Evolutionary conservation across 179 eudicot genomes (phyloP).

Genomic region (Sideroxylon spinosum): DNA sequence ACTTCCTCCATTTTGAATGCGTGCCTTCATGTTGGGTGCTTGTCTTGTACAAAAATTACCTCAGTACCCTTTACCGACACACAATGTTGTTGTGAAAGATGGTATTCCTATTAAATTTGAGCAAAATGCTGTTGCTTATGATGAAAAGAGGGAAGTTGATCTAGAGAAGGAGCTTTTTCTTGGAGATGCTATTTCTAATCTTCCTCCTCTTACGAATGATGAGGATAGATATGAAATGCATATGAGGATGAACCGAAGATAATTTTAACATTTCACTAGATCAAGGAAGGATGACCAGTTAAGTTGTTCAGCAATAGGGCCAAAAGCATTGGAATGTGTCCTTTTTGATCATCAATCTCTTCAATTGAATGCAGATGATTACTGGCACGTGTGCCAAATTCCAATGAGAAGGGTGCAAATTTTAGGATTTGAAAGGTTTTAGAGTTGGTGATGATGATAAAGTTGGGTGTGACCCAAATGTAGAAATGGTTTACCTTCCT

Average conservation of each 20-base stretch:
- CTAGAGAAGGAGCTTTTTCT: conserved; percentile 51
- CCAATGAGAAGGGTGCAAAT: conserved; percentile 75
- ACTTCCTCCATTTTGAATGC: conserved; percentile 77
- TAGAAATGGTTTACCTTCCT: conserved; percentile 39
- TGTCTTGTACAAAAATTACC: conserved; percentile 63
- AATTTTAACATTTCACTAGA: conserved; percentile 63
- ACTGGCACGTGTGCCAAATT: conserved; percentile 51
- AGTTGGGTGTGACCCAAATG: conserved; percentile 60
- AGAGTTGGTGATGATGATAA: conserved; percentile 48
- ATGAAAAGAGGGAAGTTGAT: conserved; percentile 25
- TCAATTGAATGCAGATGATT: conserved; percentile 56
- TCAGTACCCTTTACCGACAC: conserved; percentile 75
- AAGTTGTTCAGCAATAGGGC: conserved; percentile 15
- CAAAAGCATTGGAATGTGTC: conserved; percentile 22
- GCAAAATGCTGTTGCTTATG: conserved; percentile 45
- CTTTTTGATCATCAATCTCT: conserved; percentile 72
- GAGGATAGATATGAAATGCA: conserved; percentile 57
- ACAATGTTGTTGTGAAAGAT: conserved; percentile 55
- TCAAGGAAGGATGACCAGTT: conserved; percentile 39
- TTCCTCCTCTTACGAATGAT: conserved; percentile 62
- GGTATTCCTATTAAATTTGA: conserved; percentile 60
- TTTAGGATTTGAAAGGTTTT: conserved; percentile 67
- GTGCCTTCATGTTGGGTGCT: conserved; percentile 83
- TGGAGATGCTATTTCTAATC: conserved; percentile 74
- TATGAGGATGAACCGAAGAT: conserved; percentile 57